Evolutionary conservation across 768 basidiomycete species (phyloP).

Genomic region (Sistotremastrum suecicum): DNA sequence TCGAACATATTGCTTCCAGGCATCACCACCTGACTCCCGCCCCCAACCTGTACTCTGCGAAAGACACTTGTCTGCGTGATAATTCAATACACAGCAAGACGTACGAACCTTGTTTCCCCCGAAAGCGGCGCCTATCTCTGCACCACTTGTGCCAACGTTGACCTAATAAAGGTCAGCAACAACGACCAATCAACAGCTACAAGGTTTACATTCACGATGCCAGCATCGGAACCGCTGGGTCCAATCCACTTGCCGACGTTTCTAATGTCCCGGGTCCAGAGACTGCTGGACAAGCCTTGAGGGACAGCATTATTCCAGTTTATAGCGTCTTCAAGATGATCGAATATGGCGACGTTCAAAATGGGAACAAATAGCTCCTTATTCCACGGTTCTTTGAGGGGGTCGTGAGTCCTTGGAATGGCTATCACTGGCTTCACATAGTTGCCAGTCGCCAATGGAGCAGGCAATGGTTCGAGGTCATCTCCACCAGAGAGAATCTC

Average conservation of each 20-base stretch:
- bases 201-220: constrained; percentile 74
- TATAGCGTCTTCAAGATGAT: constrained; percentile 77
- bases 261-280: constrained; percentile 80
- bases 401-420: constrained; percentile 42
- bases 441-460: constrained; percentile 52
- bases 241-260: constrained; percentile 89
- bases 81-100: constrained; percentile 8
- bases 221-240: constrained; percentile 76
- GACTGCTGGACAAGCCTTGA: constrained; percentile 81
- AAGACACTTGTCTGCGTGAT: constrained; percentile 4
- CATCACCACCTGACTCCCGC: constrained; percentile 91
- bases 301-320: constrained; percentile 83
- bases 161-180: constrained; percentile 25
- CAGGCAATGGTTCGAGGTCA: constrained; percentile 18
- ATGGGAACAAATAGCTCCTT: constrained; percentile 86
- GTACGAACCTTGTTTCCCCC: constrained; percentile 71
- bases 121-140: constrained; percentile 76
- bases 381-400: constrained; percentile 49
- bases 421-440: constrained; percentile 85
- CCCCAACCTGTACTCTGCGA: constrained; percentile 81
- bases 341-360: constrained; percentile 73
- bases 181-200: constrained; percentile 1
- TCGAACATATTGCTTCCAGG: constrained; percentile 96
- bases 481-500: constrained; percentile 66
- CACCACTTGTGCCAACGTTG: constrained; percentile 55